These are phyloP conservation scores for Venturia aucupariae DNA, from an alignment of 2,329 filamentous ascomycete genomes.

Conservation along the genomic window DNA sequence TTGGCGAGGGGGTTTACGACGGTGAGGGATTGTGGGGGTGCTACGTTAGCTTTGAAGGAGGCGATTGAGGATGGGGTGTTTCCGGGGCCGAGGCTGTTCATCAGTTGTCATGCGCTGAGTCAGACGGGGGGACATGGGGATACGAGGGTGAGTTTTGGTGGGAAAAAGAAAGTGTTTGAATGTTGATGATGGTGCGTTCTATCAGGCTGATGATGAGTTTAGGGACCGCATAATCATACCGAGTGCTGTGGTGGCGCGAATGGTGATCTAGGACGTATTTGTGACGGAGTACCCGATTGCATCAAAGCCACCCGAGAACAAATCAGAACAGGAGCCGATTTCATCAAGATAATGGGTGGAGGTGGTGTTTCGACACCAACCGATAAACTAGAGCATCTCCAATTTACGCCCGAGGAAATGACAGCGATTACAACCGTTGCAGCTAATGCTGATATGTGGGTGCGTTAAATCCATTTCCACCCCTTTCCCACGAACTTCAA, in stretches of 20 bases:
- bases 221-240: slow-evolving; percentile 17
- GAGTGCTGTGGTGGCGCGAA: slow-evolving; percentile 40
- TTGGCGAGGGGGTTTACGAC: slow-evolving; percentile 50
- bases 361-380: slow-evolving; percentile 50
- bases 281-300: slow-evolving; percentile 48
- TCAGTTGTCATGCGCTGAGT: slow-evolving; percentile 44
- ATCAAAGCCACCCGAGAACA: slow-evolving; percentile 45
- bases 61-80: slow-evolving; percentile 48
- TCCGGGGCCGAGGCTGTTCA: slow-evolving; percentile 47
- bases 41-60: slow-evolving; percentile 45
- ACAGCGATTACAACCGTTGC: slow-evolving; percentile 44
- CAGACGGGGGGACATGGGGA: slow-evolving; percentile 46
- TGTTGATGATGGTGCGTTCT: not conserved
- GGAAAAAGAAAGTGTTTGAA: not conserved
- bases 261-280: slow-evolving; percentile 35
- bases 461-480: slow-evolving; percentile 42
- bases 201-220: not conserved
- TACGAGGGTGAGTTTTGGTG: not conserved
- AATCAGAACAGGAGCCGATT: slow-evolving; percentile 47
- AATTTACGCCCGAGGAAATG: slow-evolving; percentile 50
- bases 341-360: slow-evolving; percentile 53
- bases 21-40: slow-evolving; percentile 50
- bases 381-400: slow-evolving; percentile 43
- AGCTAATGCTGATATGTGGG: slow-evolving; percentile 25
- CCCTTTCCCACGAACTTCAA: not conserved